Evolutionary conservation across 345 rosid species (phyloP), one percentile per base, ranked within the genome.

Genomic region (Mangifera indica): DNA sequence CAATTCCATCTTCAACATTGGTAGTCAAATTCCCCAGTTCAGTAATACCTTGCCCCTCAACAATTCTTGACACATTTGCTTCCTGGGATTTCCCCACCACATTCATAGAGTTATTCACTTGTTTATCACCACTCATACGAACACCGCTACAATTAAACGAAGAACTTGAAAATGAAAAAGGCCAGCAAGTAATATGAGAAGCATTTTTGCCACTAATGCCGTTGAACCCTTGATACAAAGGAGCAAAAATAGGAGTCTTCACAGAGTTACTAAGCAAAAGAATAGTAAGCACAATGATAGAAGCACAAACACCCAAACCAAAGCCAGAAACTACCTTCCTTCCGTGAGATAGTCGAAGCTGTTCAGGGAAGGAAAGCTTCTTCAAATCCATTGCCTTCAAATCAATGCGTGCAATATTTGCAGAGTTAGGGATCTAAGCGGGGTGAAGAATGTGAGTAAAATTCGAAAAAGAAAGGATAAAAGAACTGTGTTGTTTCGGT

Each of bases 321-420:
- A 86, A 79, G 63, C 90, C 84, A 32, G 87, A 81, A 49, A 84
- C 72, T 10, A 79, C 76, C 78, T 79, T 85, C 29, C 84, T 75
- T n/a, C n/a, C 24, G 73, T 83, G 66, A 20, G 81, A 76, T 18
- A 83, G 58, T 13, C 53, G 53, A 67, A 81, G 62, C 77, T 82
- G 88, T 70, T 86, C 89, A 20, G 87, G 55, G 61, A 84, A 82
- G 42, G 66, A 10, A 34, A 67, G 79, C 71, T 77, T 86, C 6
- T 63, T 77, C 44, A 85, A 64, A 63, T 85, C 88, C 96, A 88
- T 88, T 21, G 24, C 58, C 14, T 25, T 20, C 45, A 7, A 37
- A 12, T n/a, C 37, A 32, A 22, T 24, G 37, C 22, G 56, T 9
- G 71, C 56, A 51, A 65, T 46, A 48, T 18, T 22, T 48, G 56